These are phyloP conservation scores for Eucalyptus curtisii DNA, from an alignment of 345 rosid species.

Conservation along the genomic window DNA sequence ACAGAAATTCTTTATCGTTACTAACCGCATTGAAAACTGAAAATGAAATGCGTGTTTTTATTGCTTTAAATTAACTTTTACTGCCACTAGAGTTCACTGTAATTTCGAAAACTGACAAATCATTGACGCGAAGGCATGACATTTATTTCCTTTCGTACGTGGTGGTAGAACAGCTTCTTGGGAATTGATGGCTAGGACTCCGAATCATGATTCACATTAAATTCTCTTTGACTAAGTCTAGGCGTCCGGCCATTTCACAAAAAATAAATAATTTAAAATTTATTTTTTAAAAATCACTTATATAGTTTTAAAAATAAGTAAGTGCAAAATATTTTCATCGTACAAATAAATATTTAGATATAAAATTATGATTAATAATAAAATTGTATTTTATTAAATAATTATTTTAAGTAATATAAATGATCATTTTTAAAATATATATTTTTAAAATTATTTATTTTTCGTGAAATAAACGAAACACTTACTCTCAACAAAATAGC, in stretches of 20 bases:
- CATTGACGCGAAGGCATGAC: not conserved
- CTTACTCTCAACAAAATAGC: no score
- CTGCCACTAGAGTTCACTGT: not conserved
- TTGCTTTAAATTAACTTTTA: not conserved
- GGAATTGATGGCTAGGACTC: not conserved
- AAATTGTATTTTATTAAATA: no score
- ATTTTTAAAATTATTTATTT: no score
- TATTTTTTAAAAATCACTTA: no score
- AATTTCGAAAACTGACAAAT: not conserved
- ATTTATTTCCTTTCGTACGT: not conserved
- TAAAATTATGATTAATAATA: no score
- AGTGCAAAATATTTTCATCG: not conserved
- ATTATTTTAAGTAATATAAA: no score
- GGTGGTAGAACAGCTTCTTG: not conserved
- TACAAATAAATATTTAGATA: fast-evolving
- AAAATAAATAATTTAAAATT: fast-evolving
- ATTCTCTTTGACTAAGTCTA: not conserved
- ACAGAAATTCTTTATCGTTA: not conserved
- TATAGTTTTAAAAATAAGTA: no score
- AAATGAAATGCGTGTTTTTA: not conserved
- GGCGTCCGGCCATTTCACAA: not conserved
- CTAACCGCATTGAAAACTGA: not conserved
- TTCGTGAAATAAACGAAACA: fast-evolving
- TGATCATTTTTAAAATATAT: fast-evolving
- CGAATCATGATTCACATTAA: not conserved